phyloP scores from a whole-genome alignment of 257 asterid species.

The Rehmannia glutinosa region DNA sequence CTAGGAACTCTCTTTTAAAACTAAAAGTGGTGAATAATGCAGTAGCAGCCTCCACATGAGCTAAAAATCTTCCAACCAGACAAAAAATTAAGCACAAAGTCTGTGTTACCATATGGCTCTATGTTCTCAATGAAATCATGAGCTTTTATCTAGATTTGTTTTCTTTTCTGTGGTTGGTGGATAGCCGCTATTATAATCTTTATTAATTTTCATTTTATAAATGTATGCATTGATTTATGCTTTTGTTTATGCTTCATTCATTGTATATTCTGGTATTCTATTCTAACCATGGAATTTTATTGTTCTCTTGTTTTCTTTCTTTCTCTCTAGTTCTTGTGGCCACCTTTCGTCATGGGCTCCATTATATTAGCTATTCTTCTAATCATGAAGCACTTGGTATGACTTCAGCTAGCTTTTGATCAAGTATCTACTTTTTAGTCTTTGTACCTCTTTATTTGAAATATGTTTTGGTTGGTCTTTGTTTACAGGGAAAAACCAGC shows the following conservation, averaged over 20 bases:
- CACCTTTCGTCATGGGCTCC: slow-evolving; percentile 91
- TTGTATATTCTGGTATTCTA: slow-evolving; percentile 5
- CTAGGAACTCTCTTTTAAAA: too few species aligned
- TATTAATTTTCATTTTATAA: slow-evolving; percentile 4
- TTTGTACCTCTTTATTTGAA: slow-evolving; percentile 14
- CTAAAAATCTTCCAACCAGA: neutral
- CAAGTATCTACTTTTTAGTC: slow-evolving; percentile 6
- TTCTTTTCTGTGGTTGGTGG: neutral
- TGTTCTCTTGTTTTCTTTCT: slow-evolving; percentile 9
- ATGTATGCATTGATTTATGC: neutral
- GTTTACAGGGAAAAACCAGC: slow-evolving; percentile 66
- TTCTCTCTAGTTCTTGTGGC: slow-evolving; percentile 76
- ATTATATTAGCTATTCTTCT: slow-evolving; percentile 67
- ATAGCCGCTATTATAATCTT: slow-evolving; percentile 2
- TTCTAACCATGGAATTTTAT: slow-evolving; percentile 18
- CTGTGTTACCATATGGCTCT: neutral
- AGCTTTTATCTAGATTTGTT: neutral
- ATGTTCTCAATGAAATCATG: neutral
- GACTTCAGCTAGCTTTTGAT: slow-evolving; percentile 14
- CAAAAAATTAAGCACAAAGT: neutral
- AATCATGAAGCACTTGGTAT: slow-evolving; percentile 89
- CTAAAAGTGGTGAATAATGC: neutral
- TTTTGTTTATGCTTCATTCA: slow-evolving; percentile 3
- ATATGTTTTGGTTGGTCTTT: slow-evolving; percentile 24
- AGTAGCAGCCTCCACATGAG: slow-evolving; percentile 6